phyloP scores from a whole-genome alignment of 257 asterid genomes.

The Solanum acaule region DNA sequence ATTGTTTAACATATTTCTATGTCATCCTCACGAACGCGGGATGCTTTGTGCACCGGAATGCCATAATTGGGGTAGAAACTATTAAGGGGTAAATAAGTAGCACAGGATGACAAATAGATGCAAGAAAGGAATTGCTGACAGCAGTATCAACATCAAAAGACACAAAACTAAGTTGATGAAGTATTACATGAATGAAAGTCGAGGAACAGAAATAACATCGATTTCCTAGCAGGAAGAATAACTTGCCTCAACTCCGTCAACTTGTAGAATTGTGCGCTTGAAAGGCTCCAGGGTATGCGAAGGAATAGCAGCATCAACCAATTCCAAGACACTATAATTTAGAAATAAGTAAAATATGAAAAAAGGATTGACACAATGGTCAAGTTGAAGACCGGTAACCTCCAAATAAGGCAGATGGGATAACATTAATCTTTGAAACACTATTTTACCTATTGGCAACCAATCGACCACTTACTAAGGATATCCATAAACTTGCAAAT shows the following conservation, averaged over 20 bases:
- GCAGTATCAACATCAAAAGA: not conserved
- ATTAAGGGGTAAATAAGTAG: not conserved
- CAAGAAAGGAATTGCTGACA: not conserved
- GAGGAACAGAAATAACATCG: not conserved
- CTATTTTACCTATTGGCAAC: not conserved
- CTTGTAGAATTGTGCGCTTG: conserved; percentile 59
- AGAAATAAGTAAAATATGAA: conserved; percentile 1
- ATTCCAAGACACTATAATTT: conserved; percentile 60
- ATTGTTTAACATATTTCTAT: not conserved
- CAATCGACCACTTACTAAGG: not conserved
- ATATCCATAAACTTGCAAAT: not conserved
- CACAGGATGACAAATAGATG: not conserved
- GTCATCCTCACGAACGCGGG: not conserved
- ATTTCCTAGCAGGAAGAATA: not conserved
- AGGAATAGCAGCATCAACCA: conserved; percentile 98
- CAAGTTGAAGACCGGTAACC: not conserved
- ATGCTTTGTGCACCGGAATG: not conserved
- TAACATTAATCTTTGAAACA: not conserved
- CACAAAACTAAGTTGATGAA: not conserved
- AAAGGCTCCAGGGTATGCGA: conserved; percentile 61
- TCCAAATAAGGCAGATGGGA: not conserved
- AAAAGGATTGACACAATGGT: conserved; percentile 11
- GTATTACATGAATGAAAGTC: not conserved
- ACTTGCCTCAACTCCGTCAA: conserved; percentile 92
- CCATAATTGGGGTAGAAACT: not conserved